Evolutionary conservation across 352 stramenopile genomes (phyloP), one percentile per base, ranked within the genome.

Genomic region (Globisporangium middletonii): DNA sequence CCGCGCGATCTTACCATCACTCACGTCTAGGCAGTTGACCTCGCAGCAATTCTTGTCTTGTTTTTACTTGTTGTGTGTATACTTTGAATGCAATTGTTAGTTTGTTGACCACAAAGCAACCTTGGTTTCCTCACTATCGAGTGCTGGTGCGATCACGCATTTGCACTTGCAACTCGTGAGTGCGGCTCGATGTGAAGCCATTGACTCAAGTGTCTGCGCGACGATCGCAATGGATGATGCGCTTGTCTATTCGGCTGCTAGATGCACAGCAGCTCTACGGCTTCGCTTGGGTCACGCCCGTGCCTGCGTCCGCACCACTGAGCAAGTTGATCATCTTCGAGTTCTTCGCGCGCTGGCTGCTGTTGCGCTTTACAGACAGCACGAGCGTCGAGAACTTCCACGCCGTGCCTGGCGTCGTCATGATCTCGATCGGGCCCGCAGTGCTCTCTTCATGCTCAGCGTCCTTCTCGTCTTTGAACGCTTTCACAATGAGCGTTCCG

Each of bases 331-430:
- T 71, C 13, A 69, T 82, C 68, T 88, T 88, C 56, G 79, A 75
- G 16, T 75, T 79, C 60, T 89, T 85, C 9, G 72, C 57, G 54
- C 73, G 73, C 48, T 67, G 67, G 43, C 79, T 82, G 49, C 76
- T 72, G 37, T 81, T 89, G 52, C 76, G 79, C 53, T 69, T 76
- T 33, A 88, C 65, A 7, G 72, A 78, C 8, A 89, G 65, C 65
- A 89, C 70, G 7, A 89, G 68, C 7, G 79, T 88, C 8, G 79
- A 88, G 53, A 89, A 89, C 55, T 86, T 88, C 79, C 79, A 89
- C 45, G 79, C 74, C 5, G 77, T 88, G 37, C 79, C 79, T 1
- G 79, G 79, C 8, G 77, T 86, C 13, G 72, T 65, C 71, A 89
- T 83, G 52, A 81, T 64, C 27, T 55, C 50, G 27, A 56, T 38